phyloP scores from a whole-genome alignment of 1,284 basidiomycete species.

The Rhodotorula sp. region DNA sequence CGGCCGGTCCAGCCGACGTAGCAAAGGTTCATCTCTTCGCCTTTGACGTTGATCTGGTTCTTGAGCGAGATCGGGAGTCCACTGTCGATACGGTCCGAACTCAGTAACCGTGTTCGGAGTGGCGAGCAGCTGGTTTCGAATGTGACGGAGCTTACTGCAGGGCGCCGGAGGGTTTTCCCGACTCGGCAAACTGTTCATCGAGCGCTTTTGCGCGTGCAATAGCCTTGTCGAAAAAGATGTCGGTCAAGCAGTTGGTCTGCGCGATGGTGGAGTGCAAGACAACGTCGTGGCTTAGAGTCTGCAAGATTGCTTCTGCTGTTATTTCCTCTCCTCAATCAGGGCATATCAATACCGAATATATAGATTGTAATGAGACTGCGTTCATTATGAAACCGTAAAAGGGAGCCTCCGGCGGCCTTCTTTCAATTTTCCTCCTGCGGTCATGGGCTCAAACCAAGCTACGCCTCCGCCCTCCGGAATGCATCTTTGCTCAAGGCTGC shows the following conservation, averaged over 20 bases:
- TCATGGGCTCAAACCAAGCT: too few relatives aligned
- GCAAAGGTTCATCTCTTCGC: conserved; percentile 42
- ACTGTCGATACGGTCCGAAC: neutral
- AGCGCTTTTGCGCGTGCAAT: conserved; percentile 59
- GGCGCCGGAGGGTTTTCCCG: conserved; percentile 51
- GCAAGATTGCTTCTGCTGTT: too few relatives aligned
- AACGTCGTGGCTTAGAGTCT: too few relatives aligned
- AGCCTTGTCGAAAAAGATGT: conserved; percentile 64
- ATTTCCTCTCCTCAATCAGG: too few relatives aligned
- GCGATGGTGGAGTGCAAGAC: neutral
- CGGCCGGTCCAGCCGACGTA: conserved; percentile 66
- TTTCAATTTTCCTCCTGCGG: too few relatives aligned
- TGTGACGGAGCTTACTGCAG: conserved; percentile 46
- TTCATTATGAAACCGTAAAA: too few relatives aligned
- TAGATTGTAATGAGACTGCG: too few relatives aligned
- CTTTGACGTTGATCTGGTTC: conserved; percentile 53
- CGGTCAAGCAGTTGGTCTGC: conserved; percentile 67
- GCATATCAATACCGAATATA: too few relatives aligned
- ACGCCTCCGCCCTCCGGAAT: too few relatives aligned
- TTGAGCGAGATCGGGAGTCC: conserved; percentile 59
- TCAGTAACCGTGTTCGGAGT: neutral
- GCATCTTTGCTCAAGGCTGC: too few relatives aligned
- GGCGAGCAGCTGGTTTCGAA: neutral
- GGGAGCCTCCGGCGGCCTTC: too few relatives aligned
- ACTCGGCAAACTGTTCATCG: conserved; percentile 58